Base-by-base conservation (phyloP, 768 basidiomycete species). In the Dioszegia aurantiaca region DNA sequence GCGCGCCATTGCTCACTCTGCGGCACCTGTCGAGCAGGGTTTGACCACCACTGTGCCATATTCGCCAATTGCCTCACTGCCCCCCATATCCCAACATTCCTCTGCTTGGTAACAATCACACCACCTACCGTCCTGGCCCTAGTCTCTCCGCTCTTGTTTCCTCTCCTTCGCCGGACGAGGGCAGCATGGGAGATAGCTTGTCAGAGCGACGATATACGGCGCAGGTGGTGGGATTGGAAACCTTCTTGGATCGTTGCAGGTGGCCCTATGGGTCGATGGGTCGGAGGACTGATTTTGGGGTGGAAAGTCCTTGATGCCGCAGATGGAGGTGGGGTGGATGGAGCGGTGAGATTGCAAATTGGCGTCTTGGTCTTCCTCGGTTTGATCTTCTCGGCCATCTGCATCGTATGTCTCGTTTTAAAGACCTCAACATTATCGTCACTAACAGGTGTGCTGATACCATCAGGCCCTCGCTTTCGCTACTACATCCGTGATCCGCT, bases 1-100 rank as follows among this genome's bases (percentile, higher is more conserved):
- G 56, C 73, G 21, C 64, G 77, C 23, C 78, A 79, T 56, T 79
- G 78, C 56, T 69, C 63, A 9, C 60, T 69, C 23, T 78, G 77
- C 46, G 60, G 62, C 9, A 55, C 59, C 17, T 79, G 78, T 61
- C 61, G 77, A 36, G 57, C 61, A 0, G 75, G 71, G 4, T 78
- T 76, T 53, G 78, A 79, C 63, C 78, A 79, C 56, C 74, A 76
- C 64, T 79, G 77, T 62, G 67, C 71, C 16, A 73, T 69, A 64
- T 71, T 74, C 48, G 72, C 72, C 9, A 77, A 74, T 49, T 78
- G 77, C 62, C 62, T 78, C 28, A 75, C 74, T 17, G 60, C 70
- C 19, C 56, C 70, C 2, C 47, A 70, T 41, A 67, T 73, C 47
- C 64, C 60, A 2, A 56, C 59, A 3, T 78, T 77, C 65, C 58